phyloP scores from a whole-genome alignment of 495 filamentous ascomycete genomes.

The Talaromyces trachyspermus region DNA sequence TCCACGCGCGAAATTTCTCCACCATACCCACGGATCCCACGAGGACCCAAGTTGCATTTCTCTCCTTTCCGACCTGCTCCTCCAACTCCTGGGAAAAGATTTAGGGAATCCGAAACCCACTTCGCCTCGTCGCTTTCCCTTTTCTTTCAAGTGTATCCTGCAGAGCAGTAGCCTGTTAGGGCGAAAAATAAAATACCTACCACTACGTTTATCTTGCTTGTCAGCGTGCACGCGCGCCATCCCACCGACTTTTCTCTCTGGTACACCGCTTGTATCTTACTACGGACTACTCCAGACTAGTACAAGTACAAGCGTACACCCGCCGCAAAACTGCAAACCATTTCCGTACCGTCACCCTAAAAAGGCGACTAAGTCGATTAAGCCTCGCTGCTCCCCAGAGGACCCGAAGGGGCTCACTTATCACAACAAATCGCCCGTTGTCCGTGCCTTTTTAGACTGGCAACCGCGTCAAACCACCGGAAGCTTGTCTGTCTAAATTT shows the following conservation, averaged over 20 bases:
- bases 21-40: too few species aligned
- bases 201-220: neutral
- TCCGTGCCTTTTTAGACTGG: constrained; percentile 17
- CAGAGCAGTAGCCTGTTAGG: constrained; percentile 22
- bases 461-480: constrained; percentile 8
- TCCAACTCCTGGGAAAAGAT: too few species aligned
- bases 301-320: constrained; percentile 10
- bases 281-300: constrained; percentile 5
- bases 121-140: constrained; percentile 18
- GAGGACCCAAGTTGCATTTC: too few species aligned
- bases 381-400: constrained; percentile 38
- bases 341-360: constrained; percentile 32
- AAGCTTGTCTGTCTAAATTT: constrained; percentile 13
- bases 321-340: constrained; percentile 42
- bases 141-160: constrained; percentile 13
- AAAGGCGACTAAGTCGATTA: constrained; percentile 39
- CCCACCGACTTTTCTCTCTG: constrained; percentile 29
- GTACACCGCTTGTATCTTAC: neutral
- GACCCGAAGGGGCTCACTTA: constrained; percentile 17
- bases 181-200: constrained; percentile 13
- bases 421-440: constrained; percentile 21
- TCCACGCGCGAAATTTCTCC: too few species aligned
- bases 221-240: too few species aligned
- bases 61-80: too few species aligned
- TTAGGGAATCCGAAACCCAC: constrained; percentile 20